Percentiles rank a stretch among this genome's conserved stretches.
Evolutionary conservation across 1,139 yeast species (phyloP).

Genomic region (Spathaspora jeffriesii): DNA sequence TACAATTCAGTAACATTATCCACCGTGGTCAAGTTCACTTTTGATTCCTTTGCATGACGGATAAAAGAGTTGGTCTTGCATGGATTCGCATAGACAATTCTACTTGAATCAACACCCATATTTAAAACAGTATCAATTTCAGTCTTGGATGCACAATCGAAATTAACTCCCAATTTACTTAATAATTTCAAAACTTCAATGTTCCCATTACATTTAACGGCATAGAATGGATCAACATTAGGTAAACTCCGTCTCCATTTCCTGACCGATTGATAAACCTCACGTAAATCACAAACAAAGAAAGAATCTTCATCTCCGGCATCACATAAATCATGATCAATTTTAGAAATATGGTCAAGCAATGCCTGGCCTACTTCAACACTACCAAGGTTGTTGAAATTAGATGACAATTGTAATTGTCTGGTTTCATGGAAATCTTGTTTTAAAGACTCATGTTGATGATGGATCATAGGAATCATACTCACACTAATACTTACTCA

Average conservation of each 20-base stretch:
- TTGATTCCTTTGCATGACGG: constrained; percentile 59
- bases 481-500: not conserved
- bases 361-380: constrained; percentile 41
- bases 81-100: constrained; percentile 92
- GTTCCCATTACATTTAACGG: constrained; percentile 93
- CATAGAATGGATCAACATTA: constrained; percentile 80
- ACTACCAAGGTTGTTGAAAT: not conserved
- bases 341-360: constrained; percentile 35
- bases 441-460: constrained; percentile 8
- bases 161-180: constrained; percentile 66
- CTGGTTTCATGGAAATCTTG: constrained; percentile 3
- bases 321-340: constrained; percentile 63
- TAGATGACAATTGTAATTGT: not conserved
- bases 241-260: constrained; percentile 72
- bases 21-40: constrained; percentile 78
- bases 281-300: constrained; percentile 84
- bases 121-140: constrained; percentile 73
- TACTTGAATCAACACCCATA: constrained; percentile 60
- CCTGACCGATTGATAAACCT: constrained; percentile 57
- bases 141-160: constrained; percentile 91
- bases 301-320: constrained; percentile 88
- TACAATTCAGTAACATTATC: constrained; percentile 85
- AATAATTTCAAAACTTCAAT: constrained; percentile 56
- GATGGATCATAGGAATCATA: constrained; percentile 25
- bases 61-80: constrained; percentile 85